Evolutionary conservation across 768 basidiomycete species (phyloP).

Genomic region (Hypsizygus marmoreus): DNA sequence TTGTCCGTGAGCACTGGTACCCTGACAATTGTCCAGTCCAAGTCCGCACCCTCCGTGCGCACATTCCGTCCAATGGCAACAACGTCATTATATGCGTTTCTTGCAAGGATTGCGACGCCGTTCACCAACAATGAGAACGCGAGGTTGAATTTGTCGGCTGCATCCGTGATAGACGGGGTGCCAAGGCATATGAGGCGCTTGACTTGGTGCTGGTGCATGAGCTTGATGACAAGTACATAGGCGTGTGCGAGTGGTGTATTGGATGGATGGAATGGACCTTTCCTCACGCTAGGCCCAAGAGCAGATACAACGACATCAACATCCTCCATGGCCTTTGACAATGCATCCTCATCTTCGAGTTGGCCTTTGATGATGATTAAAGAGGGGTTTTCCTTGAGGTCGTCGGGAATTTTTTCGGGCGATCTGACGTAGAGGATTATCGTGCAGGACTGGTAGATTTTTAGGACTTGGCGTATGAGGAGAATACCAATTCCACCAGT

Average conservation of each 20-base stretch:
- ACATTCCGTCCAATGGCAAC: constrained; percentile 63
- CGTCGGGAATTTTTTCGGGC: constrained; percentile 60
- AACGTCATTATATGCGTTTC: constrained; percentile 67
- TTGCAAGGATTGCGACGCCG: constrained; percentile 44
- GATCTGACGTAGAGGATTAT: constrained; percentile 66
- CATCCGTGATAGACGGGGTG: constrained; percentile 65
- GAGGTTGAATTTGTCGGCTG: constrained; percentile 55
- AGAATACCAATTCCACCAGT: constrained; percentile 64
- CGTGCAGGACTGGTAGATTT: constrained; percentile 34
- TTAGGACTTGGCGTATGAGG: constrained; percentile 57
- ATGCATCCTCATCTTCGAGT: constrained; percentile 50
- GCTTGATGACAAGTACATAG: constrained; percentile 54
- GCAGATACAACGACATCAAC: constrained; percentile 68
- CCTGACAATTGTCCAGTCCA: constrained; percentile 72
- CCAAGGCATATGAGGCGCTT: constrained; percentile 67
- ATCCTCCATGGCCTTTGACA: constrained; percentile 55
- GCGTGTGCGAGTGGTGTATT: constrained; percentile 64
- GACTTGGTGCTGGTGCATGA: constrained; percentile 54
- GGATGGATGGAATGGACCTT: constrained; percentile 39
- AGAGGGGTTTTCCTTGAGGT: constrained; percentile 43
- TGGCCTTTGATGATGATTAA: constrained; percentile 57
- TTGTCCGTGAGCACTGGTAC: constrained; percentile 64
- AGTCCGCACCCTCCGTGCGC: constrained; percentile 43
- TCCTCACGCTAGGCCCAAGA: constrained; percentile 50
- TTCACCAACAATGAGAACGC: constrained; percentile 45